A percentile compares a stretch with the other conserved stretches of the same genome.
These are phyloP conservation scores for Onygenales sp. DNA, from an alignment of 2,329 filamentous ascomycete genomes.

Conservation along the genomic window DNA sequence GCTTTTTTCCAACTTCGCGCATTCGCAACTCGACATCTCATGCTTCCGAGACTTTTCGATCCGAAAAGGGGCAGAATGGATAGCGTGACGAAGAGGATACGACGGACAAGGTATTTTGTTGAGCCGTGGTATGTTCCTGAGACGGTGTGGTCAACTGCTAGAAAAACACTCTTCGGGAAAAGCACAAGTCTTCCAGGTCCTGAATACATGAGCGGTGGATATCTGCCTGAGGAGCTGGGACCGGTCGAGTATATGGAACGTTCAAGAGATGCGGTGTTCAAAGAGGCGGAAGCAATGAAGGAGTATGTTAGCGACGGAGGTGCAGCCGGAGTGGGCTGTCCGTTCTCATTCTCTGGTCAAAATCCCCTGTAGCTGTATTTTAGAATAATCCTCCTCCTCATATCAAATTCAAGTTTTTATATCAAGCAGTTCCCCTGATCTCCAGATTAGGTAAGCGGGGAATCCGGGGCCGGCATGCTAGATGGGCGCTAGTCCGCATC, in stretches of 20 bases:
- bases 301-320: background rate
- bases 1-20: background rate
- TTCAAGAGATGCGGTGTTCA: background rate
- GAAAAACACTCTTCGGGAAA: background rate
- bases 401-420: no score
- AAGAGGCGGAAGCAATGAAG: background rate
- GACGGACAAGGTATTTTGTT: background rate
- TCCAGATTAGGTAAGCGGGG: no score
- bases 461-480: no score
- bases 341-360: background rate
- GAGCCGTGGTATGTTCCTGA: background rate
- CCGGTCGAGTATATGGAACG: background rate
- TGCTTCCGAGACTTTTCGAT: background rate
- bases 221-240: background rate
- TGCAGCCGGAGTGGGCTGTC: background rate
- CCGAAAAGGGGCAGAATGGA: conserved; percentile 4
- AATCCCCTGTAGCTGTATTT: no score
- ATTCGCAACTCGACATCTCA: background rate
- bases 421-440: no score
- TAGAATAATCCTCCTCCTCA: no score
- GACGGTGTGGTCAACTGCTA: background rate
- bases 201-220: background rate
- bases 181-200: background rate
- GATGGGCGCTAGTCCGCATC: background rate
- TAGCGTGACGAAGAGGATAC: background rate